Percentiles rank a stretch among this genome's conserved stretches.
Conservation (phyloP, 73 alveolate species). For the Symbiodinium pilosum region DNA sequence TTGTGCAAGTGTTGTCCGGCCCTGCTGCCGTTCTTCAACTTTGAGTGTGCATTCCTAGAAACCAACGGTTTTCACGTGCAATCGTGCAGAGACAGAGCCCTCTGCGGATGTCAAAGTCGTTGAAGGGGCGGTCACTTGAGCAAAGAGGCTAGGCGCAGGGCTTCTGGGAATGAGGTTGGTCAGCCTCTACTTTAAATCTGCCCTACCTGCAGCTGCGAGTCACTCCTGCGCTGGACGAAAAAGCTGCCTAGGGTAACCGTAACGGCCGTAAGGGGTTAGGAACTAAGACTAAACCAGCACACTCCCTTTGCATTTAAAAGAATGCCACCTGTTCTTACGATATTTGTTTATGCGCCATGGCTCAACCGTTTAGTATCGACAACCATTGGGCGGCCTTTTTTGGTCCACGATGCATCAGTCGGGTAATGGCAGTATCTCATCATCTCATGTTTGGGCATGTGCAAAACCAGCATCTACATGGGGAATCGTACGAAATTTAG, state of each 20-base stretch:
- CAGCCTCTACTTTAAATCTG: neutral
- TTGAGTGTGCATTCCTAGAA: neutral
- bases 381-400: too few species aligned
- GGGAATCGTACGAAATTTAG: too few species aligned
- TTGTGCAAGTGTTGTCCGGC: neutral
- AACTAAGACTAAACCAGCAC: neutral
- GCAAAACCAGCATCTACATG: too few species aligned
- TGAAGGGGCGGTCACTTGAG: neutral
- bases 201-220: neutral
- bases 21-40: constrained; percentile 10
- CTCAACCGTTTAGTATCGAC: too few species aligned
- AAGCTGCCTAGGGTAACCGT: neutral
- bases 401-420: too few species aligned
- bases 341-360: too few species aligned
- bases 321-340: too few species aligned
- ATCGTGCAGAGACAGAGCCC: neutral
- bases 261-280: neutral
- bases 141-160: neutral
- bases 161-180: neutral
- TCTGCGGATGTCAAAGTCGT: neutral
- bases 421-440: too few species aligned
- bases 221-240: neutral
- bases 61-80: neutral
- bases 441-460: too few species aligned
- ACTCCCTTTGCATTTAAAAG: too few species aligned